These are phyloP conservation scores for Diplosphaera chodatii DNA, from an alignment of 139 green algal genomes.

Conservation along the genomic window DNA sequence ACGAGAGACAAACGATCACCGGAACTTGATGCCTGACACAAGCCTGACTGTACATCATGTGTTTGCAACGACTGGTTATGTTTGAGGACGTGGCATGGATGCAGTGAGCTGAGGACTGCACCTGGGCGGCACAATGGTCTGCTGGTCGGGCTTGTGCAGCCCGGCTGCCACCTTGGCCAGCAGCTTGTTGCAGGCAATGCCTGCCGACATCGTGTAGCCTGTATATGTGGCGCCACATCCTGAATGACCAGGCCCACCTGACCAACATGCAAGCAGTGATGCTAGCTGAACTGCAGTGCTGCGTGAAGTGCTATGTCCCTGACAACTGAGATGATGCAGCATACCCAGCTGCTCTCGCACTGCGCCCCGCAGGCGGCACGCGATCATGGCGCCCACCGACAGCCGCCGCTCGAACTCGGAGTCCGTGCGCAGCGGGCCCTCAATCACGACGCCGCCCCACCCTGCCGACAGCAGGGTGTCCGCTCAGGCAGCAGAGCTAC, in stretches of 20 bases:
- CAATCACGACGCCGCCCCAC: conserved; percentile 51
- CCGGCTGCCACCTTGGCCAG: conserved; percentile 82
- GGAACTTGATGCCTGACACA: too few species aligned
- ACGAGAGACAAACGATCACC: too few species aligned
- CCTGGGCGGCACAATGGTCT: conserved; percentile 70
- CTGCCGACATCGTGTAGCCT: conserved; percentile 55
- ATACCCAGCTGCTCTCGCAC: conserved; percentile 49
- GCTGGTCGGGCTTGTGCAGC: conserved; percentile 82
- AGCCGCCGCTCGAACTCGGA: conserved; percentile 59
- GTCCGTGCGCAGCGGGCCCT: conserved; percentile 28
- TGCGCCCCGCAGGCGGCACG: conserved; percentile 39
- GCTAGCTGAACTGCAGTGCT: too few species aligned
- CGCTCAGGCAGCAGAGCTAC: background rate
- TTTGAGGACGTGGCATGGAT: too few species aligned
- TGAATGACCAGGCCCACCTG: too few species aligned
- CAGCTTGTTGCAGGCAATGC: conserved; percentile 33
- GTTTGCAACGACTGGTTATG: too few species aligned
- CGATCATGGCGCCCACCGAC: conserved; percentile 51
- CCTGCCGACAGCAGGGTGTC: too few species aligned
- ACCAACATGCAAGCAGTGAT: too few species aligned
- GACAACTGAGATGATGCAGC: conserved; percentile 3
- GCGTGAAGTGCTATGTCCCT: too few species aligned
- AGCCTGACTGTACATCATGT: too few species aligned
- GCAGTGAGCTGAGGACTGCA: background rate
- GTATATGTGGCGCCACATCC: background rate